Evolutionary conservation across 1,284 basidiomycete genomes (phyloP).

Genomic region (Ceratobasidium sp.): DNA sequence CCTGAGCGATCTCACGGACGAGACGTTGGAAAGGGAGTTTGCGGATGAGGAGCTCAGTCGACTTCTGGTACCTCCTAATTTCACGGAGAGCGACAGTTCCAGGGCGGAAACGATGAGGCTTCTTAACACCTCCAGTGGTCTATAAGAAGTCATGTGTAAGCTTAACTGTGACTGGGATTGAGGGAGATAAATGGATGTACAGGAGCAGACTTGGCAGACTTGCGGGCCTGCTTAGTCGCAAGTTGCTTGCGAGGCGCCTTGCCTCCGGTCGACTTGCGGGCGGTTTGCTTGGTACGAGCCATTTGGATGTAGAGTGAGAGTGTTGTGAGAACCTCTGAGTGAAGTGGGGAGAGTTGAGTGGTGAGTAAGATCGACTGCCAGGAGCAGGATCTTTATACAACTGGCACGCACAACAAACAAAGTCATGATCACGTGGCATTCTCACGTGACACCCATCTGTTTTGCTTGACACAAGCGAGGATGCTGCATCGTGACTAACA

Average conservation of each 20-base stretch:
- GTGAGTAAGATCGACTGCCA: conserved; percentile 1
- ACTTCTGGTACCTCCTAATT: conserved; percentile 87
- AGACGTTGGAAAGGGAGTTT: conserved; percentile 75
- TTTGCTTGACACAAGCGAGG: too few species aligned
- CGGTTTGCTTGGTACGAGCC: conserved; percentile 69
- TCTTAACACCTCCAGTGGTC: conserved; percentile 79
- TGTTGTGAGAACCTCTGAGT: conserved; percentile 16
- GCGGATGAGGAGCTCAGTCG: conserved; percentile 72
- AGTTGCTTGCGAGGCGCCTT: conserved; percentile 68
- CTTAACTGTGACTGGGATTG: not conserved
- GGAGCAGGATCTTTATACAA: conserved; percentile 37
- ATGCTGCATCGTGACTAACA: too few species aligned
- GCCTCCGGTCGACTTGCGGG: conserved; percentile 73
- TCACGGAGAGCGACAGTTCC: conserved; percentile 87
- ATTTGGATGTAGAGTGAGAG: conserved; percentile 49
- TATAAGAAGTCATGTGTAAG: conserved; percentile 58
- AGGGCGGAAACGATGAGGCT: conserved; percentile 78
- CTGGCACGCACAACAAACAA: conserved; percentile 30
- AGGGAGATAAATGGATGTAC: conserved; percentile 9
- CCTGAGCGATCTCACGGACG: conserved; percentile 70
- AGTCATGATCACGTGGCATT: too few species aligned
- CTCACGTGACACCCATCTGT: too few species aligned
- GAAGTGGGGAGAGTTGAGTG: not conserved
- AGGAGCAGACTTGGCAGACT: conserved; percentile 54
- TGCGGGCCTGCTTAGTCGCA: conserved; percentile 53